Evolutionary conservation across 805 yeast species (phyloP).

Genomic region (Pichia deserticola): DNA sequence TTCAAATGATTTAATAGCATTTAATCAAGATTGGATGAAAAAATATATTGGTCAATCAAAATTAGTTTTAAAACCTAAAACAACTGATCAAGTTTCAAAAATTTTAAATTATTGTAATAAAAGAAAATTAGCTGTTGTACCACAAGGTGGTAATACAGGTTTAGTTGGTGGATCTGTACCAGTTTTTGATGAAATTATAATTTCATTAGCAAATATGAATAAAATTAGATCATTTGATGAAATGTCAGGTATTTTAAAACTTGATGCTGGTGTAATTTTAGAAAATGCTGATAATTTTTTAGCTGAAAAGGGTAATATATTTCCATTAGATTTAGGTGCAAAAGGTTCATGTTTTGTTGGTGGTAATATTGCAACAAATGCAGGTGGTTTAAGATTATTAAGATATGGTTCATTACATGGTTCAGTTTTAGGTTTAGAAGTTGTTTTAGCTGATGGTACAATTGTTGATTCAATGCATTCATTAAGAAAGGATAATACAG

Average conservation of each 20-base stretch:
- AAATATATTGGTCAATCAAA: conserved; percentile 85
- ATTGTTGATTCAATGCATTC: conserved; percentile 73
- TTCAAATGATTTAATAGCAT: conserved; percentile 49
- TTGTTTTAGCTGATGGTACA: conserved; percentile 86
- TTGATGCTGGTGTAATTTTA: conserved; percentile 85
- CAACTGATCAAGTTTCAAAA: conserved; percentile 66
- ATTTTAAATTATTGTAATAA: conserved; percentile 79
- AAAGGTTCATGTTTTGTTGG: conserved; percentile 96
- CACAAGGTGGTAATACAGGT: conserved; percentile 97
- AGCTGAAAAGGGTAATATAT: conserved; percentile 77
- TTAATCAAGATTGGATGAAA: conserved; percentile 91
- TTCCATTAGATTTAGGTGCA: conserved; percentile 93
- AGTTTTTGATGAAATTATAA: conserved; percentile 79
- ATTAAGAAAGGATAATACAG: conserved; percentile 90
- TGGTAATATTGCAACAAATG: conserved; percentile 92
- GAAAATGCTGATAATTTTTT: conserved; percentile 77
- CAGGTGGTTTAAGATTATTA: conserved; percentile 85
- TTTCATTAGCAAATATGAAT: conserved; percentile 65
- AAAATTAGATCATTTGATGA: conserved; percentile 74
- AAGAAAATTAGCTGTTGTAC: conserved; percentile 73
- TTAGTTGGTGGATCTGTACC: conserved; percentile 93
- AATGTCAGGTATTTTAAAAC: conserved; percentile 77
- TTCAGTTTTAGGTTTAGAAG: conserved; percentile 83
- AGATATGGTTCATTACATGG: conserved; percentile 94
- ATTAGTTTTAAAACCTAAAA: conserved; percentile 74